Percentiles rank a stretch among this genome's conserved stretches.
Evolutionary conservation across 1,284 basidiomycete species (phyloP).

Genomic region (Pseudozyma tsukubaensis): DNA sequence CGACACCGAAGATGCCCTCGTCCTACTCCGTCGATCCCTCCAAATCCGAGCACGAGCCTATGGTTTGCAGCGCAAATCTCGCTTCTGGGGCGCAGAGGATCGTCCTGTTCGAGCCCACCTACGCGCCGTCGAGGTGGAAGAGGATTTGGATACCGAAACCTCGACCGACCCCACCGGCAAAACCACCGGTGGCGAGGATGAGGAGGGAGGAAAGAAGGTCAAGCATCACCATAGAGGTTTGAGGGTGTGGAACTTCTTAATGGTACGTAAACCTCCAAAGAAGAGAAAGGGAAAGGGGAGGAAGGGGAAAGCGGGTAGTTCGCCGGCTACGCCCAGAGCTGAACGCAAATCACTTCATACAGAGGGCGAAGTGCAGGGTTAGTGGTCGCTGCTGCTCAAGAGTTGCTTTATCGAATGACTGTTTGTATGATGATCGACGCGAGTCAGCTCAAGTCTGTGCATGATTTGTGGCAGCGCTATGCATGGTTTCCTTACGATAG

Average conservation of each 20-base stretch:
- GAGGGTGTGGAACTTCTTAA: slow-evolving; percentile 38
- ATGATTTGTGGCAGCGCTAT: too few species aligned
- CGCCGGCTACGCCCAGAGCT: too few species aligned
- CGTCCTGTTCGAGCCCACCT: slow-evolving; percentile 21
- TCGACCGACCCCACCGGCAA: slow-evolving; percentile 18
- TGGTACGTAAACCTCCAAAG: slow-evolving; percentile 26
- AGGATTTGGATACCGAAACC: slow-evolving; percentile 6
- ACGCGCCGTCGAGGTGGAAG: slow-evolving; percentile 4
- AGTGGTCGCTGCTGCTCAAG: too few species aligned
- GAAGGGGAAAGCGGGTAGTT: slow-evolving; percentile 4
- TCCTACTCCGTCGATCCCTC: slow-evolving; percentile 25
- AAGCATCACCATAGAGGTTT: slow-evolving; percentile 33
- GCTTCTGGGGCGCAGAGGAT: slow-evolving; percentile 42
- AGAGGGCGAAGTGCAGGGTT: too few species aligned
- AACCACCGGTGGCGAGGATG: slow-evolving; percentile 3
- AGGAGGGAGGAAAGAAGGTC: slow-evolving; percentile 1
- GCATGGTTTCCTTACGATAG: too few species aligned
- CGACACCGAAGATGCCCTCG: slow-evolving; percentile 46
- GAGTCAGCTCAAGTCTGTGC: too few species aligned
- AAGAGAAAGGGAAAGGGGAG: background rate
- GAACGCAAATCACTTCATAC: too few species aligned
- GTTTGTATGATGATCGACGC: too few species aligned
- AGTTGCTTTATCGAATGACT: too few species aligned
- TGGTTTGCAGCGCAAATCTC: slow-evolving; percentile 23
- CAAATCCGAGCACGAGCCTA: slow-evolving; percentile 42